phyloP scores from a whole-genome alignment of 768 basidiomycete species.

The Mycena filopes region DNA sequence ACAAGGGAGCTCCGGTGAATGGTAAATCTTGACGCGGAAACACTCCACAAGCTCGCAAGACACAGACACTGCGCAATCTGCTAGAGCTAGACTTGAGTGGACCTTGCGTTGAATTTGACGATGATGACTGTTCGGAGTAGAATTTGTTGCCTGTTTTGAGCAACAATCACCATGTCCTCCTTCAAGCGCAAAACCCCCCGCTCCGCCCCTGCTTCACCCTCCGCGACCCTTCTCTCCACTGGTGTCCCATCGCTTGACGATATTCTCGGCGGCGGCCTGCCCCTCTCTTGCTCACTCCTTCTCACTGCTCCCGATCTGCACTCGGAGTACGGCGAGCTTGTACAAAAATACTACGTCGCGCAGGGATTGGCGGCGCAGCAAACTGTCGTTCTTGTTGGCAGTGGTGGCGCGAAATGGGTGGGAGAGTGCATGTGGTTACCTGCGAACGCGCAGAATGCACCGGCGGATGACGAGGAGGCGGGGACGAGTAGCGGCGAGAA shows the following conservation, averaged over 20 bases:
- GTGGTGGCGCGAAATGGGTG: constrained; percentile 61
- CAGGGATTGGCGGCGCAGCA: constrained; percentile 86
- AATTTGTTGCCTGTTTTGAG: too few species aligned
- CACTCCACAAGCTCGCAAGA: too few species aligned
- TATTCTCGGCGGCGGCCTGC: constrained; percentile 91
- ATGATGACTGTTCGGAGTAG: too few species aligned
- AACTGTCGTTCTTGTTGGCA: constrained; percentile 71
- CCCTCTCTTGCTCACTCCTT: constrained; percentile 79
- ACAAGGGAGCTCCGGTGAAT: too few species aligned
- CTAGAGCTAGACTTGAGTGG: too few species aligned
- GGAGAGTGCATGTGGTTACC: constrained; percentile 87
- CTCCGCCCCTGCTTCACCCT: not conserved
- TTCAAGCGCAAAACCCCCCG: constrained; percentile 29
- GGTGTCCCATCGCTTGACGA: constrained; percentile 96
- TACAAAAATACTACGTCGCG: constrained; percentile 89
- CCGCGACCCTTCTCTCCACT: constrained; percentile 59
- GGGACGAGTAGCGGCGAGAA: constrained; percentile 57
- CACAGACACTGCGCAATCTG: too few species aligned
- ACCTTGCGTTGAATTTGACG: too few species aligned
- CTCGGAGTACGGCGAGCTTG: constrained; percentile 84
- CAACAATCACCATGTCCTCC: constrained; percentile 31
- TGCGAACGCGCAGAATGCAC: constrained; percentile 32
- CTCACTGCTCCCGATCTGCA: constrained; percentile 88
- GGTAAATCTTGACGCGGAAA: too few species aligned
- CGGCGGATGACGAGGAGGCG: constrained; percentile 51